Conservation (phyloP, 306 rosid species). For the Malus fusca region DNA sequence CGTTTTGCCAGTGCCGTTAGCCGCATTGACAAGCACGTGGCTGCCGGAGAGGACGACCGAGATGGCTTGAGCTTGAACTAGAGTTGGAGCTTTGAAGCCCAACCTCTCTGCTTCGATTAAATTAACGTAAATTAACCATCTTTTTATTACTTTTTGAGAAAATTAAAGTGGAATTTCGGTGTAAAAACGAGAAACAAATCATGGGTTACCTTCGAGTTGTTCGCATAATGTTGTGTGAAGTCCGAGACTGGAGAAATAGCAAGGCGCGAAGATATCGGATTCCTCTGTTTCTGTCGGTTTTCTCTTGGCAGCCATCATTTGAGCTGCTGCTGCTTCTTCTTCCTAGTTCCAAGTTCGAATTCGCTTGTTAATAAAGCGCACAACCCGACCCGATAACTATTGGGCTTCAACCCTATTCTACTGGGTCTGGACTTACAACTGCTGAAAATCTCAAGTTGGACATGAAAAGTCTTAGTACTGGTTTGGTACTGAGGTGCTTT, state of each 20-base stretch:
- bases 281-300: constrained; percentile 1
- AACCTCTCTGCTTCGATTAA: constrained; percentile 44
- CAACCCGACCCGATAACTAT: background rate
- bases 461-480: too few relatives aligned
- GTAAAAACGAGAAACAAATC: background rate
- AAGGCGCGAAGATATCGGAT: constrained; percentile 53
- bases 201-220: constrained; percentile 55
- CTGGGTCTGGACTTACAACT: background rate
- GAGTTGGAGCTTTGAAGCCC: constrained; percentile 76
- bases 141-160: background rate
- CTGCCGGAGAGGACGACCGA: constrained; percentile 78
- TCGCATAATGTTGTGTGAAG: constrained; percentile 64
- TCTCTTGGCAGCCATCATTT: constrained; percentile 26
- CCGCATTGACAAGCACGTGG: constrained; percentile 78
- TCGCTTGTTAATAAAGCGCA: background rate
- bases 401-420: background rate
- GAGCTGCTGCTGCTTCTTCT: background rate
- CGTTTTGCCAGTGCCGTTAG: constrained; percentile 91
- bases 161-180: background rate
- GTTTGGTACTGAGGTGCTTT: too few relatives aligned
- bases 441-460: too few relatives aligned
- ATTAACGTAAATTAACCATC: background rate
- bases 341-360: background rate
- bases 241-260: constrained; percentile 80
- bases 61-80: constrained; percentile 79